Conservation (phyloP, 257 asterid species). For the Salvia miltiorrhiza region DNA sequence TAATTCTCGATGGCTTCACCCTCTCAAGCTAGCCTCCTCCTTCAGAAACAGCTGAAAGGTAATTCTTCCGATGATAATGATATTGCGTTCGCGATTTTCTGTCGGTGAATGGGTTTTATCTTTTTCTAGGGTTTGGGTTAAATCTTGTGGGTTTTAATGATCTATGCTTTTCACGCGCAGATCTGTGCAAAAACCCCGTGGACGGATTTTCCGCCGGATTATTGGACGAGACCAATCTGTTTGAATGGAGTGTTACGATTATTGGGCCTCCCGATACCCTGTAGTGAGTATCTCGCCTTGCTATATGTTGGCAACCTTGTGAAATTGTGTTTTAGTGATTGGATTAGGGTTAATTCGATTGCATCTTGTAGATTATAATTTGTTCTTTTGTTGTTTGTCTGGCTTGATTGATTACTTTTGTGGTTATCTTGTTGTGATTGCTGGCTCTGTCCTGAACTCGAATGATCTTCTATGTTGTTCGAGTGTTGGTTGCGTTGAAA, state of each 20-base stretch:
- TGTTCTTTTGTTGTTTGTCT: neutral
- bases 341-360: neutral
- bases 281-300: conserved; percentile 52
- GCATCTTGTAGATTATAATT: neutral
- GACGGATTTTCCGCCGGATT: conserved; percentile 99
- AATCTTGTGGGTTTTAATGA: conserved; percentile 42
- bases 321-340: neutral
- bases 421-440: neutral
- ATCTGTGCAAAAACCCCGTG: conserved; percentile 86
- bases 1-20: conserved; percentile 57
- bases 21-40: conserved; percentile 90
- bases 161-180: conserved; percentile 53
- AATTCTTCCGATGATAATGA: neutral
- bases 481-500: conserved; percentile 1
- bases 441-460: neutral
- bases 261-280: conserved; percentile 98
- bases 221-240: conserved; percentile 74
- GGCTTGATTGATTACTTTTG: neutral
- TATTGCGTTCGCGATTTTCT: conserved; percentile 2
- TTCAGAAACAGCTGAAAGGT: conserved; percentile 97
- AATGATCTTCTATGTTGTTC: neutral
- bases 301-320: neutral
- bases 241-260: conserved; percentile 95
- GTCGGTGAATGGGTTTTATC: conserved; percentile 17
- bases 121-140: conserved; percentile 12